Conservation (phyloP, 176 grass and related monocot genomes). For the Otatea glauca region DNA sequence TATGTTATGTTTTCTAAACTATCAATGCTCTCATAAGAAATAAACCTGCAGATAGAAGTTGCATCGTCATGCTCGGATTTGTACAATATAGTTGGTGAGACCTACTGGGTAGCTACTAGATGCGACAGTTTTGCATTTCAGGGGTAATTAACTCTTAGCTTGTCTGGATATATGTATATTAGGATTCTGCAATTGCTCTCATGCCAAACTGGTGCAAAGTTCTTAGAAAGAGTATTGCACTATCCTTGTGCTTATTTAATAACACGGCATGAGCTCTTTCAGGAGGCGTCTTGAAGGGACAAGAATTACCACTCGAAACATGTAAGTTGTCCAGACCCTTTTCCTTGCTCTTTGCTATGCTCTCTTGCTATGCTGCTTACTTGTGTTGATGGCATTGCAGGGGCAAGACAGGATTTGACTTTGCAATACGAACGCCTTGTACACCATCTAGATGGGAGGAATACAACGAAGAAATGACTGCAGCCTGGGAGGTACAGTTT, state of each 20-base stretch:
- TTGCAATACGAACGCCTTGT: constrained; percentile 96
- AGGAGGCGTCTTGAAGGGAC: constrained; percentile 98
- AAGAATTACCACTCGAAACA: constrained; percentile 89
- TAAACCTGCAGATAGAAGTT: constrained; percentile 74
- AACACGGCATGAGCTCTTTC: constrained; percentile 57
- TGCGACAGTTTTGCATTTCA: constrained; percentile 78
- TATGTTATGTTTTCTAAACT: constrained; percentile 36
- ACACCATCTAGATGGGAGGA: constrained; percentile 96
- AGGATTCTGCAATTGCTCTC: constrained; percentile 8
- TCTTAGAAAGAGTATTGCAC: background rate
- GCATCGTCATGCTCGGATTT: constrained; percentile 86
- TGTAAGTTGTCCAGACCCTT: constrained; percentile 53
- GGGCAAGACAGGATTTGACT: constrained; percentile 88
- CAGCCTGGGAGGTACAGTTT: constrained; percentile 82
- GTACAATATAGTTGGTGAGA: constrained; percentile 83
- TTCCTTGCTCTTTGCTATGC: constrained; percentile 13
- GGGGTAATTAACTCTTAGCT: constrained; percentile 63
- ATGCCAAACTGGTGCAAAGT: constrained; percentile 13
- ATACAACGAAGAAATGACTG: constrained; percentile 87
- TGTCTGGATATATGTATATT: constrained; percentile 12
- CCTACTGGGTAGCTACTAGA: constrained; percentile 91
- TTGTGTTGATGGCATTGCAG: constrained; percentile 51
- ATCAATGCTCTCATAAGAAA: constrained; percentile 37
- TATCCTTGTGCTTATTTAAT: constrained; percentile 36
- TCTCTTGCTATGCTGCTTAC: constrained; percentile 21